Conservation (phyloP, 352 stramenopile genomes). For the Phytophthora pisi region DNA sequence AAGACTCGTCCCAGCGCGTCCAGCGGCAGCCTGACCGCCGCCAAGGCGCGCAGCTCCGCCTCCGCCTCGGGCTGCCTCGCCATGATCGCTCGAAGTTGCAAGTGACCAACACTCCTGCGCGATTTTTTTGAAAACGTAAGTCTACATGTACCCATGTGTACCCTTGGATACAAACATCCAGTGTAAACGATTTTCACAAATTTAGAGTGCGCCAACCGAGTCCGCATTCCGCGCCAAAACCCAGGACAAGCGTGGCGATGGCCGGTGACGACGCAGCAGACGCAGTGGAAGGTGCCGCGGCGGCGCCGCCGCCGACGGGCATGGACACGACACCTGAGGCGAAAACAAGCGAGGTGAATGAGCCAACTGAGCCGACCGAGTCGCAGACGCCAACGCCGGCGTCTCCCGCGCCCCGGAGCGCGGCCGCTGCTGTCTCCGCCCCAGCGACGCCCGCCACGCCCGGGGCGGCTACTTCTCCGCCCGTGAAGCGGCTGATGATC, state of each 20-base stretch:
- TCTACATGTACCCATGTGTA: slow-evolving; percentile 7
- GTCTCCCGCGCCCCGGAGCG: slow-evolving; percentile 1
- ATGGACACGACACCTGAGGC: slow-evolving; percentile 5
- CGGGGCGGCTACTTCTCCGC: slow-evolving; percentile 12
- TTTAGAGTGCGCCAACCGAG: slow-evolving; percentile 21
- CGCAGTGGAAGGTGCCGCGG: slow-evolving; percentile 5
- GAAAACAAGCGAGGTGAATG: too few relatives aligned
- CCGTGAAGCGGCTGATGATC: slow-evolving; percentile 93
- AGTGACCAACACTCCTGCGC: slow-evolving; percentile 13
- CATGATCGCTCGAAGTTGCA: slow-evolving; percentile 4
- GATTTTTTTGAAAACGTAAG: not conserved
- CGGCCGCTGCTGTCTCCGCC: not conserved
- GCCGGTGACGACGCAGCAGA: not conserved
- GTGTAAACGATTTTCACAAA: slow-evolving; percentile 24
- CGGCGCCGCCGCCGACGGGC: not conserved
- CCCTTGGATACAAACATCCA: slow-evolving; percentile 1
- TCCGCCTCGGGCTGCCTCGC: not conserved
- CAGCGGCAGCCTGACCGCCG: slow-evolving; percentile 38
- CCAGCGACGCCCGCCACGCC: not conserved
- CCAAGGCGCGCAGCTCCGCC: slow-evolving; percentile 23
- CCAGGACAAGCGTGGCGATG: not conserved
- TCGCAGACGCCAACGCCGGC: not conserved
- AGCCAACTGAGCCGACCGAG: not conserved
- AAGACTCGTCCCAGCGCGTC: slow-evolving; percentile 55
- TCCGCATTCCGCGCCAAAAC: slow-evolving; percentile 1